Evolutionary conservation across 495 filamentous ascomycete genomes (phyloP), one percentile per base, ranked within the genome.

Genomic region (Hyaloscypha finlandica): DNA sequence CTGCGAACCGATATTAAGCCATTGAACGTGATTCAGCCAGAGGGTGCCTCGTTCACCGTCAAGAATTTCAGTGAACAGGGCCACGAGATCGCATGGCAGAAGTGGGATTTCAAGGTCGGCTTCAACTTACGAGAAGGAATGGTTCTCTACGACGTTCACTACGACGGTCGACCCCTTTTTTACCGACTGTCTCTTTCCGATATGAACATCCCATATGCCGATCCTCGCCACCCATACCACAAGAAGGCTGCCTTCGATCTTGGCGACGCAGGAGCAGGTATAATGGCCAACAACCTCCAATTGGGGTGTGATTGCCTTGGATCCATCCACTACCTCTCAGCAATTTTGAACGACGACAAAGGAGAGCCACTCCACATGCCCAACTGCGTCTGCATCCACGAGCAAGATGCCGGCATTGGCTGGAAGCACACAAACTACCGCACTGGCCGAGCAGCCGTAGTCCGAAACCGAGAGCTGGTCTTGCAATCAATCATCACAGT

Each of bases 401-500:
- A 92, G 68, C 87, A 90, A 71, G 87, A 89, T 61, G 83, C 83
- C 56, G 87, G 87, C 19, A 81, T 89, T 52, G 81, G 86, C 45
- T 86, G 87, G 79, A 89, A 89, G 64, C 87, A 89, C 74, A 89
- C 86, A 8, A 90, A 90, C 67, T 90, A 88, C 71, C 81, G 88
- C 8, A 84, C 85, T 16, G 83, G 82, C 32, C 78, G 84, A 30
- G 87, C 87, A 22, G 86, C 84, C 3, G 80, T 89, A 32, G 82
- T 84, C 33, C 82, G 87, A 55, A 86, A 84, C 66, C 78, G 87
- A 25, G 86, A 88, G 69, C 77, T 89, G n/a, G 83, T 88, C 25
- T 70, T 89, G 9, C 91, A 94, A 68, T 90, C 89, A 71, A 91
- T 92, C 70, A 86, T 90, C 70, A 93, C 91, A 0, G 85, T 93